Evolutionary conservation across 768 basidiomycete species (phyloP), one percentile per base, ranked within the genome.

Genomic region (Termitomyces sp.): DNA sequence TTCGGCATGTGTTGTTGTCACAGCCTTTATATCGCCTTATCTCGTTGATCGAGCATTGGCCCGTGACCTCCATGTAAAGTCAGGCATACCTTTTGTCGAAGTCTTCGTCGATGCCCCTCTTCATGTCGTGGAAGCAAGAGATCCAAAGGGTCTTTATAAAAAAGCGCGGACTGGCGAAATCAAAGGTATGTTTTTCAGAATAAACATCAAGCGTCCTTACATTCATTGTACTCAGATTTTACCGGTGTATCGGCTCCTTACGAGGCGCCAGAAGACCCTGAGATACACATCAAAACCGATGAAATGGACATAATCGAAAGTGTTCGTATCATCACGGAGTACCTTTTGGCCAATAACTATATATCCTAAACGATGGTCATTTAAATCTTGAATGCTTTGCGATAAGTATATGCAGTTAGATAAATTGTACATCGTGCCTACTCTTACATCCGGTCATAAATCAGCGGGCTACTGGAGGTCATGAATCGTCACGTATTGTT

Each of bases 21-120:
- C 97, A 17, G 96, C 97, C 12, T 99, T 99, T 78, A 99, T 99
- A 74, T 98, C 97, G 1, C 97, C 97, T n/a, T 98, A 98, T 76
- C 81, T 85, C 53, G 83, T 86, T 14, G 96, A 99, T 79, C 87
- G 97, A 38, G 81, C 84, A 12, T 72, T 88, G 51, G 97, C 92
- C 25, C 86, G 97, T 48, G 79, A 87, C 61, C 81, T 98, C 34
- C 96, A 99, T 74, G 81, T 85, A 52, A 80, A 85, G 54, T 80
- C 85, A 2, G 79, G 81, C 17, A 75, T 98, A 47, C 85, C 87
- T 43, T 98, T 99, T 74, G 71, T 99, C 62, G 97, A 99, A 76
- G 94, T 98, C 43, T 99, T 88, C 69, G 81, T 98, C 51, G 96
- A 98, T 74, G 96, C 94, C 0, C 94, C 96, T 6, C 81, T 99